A percentile compares a stretch with the other conserved stretches of the same genome.
Evolutionary conservation across 2,329 filamentous ascomycete genomes (phyloP).

Genomic region (Blastomyces parvus): DNA sequence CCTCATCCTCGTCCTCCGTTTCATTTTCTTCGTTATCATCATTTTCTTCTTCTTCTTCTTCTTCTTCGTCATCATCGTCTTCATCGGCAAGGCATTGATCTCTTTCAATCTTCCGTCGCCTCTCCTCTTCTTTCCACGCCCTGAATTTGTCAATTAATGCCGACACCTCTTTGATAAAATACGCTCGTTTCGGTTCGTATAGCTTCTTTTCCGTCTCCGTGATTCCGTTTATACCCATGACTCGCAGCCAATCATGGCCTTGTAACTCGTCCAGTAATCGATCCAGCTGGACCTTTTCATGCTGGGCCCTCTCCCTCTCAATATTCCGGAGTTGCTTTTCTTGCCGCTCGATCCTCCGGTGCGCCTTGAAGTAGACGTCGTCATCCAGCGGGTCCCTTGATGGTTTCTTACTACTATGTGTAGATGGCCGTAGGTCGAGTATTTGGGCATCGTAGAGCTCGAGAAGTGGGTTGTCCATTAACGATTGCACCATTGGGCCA

Average conservation of each 20-base stretch:
- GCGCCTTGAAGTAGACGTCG: conserved; percentile 47
- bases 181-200: conserved; percentile 73
- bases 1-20: conserved; percentile 17
- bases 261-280: conserved; percentile 69
- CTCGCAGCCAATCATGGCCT: conserved; percentile 83
- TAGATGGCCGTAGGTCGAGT: conserved; percentile 36
- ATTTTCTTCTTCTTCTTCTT: conserved; percentile 28
- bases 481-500: conserved; percentile 21
- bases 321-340: conserved; percentile 61
- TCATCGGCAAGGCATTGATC: conserved; percentile 52
- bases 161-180: conserved; percentile 77
- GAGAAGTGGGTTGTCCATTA: conserved; percentile 25
- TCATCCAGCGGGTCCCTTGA: conserved; percentile 48
- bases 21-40: conserved; percentile 25
- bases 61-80: conserved; percentile 38
- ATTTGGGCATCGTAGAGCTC: conserved; percentile 33
- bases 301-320: conserved; percentile 56
- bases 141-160: conserved; percentile 78
- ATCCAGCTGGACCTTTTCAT: conserved; percentile 58
- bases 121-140: conserved; percentile 82
- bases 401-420: conserved; percentile 24
- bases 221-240: conserved; percentile 78
- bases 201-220: conserved; percentile 78
- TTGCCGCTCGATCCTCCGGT: conserved; percentile 53
- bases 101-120: conserved; percentile 65